These are phyloP conservation scores for Discostella stelligera DNA, from an alignment of 352 stramenopile species.

Conservation along the genomic window DNA sequence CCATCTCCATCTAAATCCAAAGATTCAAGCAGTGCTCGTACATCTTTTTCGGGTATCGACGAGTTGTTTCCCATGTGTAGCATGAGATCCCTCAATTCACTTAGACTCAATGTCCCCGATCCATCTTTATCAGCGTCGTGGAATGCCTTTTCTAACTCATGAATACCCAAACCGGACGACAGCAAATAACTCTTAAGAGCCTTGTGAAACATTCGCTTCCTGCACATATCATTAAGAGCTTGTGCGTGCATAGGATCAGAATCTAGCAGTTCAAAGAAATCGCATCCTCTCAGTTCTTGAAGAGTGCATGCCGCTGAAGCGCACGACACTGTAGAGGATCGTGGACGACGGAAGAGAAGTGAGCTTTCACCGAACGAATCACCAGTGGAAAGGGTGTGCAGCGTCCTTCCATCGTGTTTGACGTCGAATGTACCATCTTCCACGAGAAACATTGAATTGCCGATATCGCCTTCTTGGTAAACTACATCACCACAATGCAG, in stretches of 20 bases:
- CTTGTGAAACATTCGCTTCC: conserved; percentile 56
- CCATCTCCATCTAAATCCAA: conserved; percentile 33
- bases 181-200: conserved; percentile 67
- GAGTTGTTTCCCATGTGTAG: conserved; percentile 29
- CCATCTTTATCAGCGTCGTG: conserved; percentile 59
- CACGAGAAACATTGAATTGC: conserved; percentile 70
- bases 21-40: conserved; percentile 22
- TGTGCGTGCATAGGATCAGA: conserved; percentile 46
- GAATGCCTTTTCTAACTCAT: conserved; percentile 64
- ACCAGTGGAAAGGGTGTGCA: conserved; percentile 57
- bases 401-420: conserved; percentile 35
- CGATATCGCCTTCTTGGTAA: conserved; percentile 68
- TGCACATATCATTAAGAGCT: conserved; percentile 62
- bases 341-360: conserved; percentile 57
- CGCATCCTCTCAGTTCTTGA: conserved; percentile 68
- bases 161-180: conserved; percentile 31
- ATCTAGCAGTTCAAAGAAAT: conserved; percentile 67
- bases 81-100: conserved; percentile 58
- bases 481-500: conserved; percentile 68
- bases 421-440: conserved; percentile 65
- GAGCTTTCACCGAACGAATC: conserved; percentile 78
- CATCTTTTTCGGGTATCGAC: conserved; percentile 24
- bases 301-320: conserved; percentile 54
- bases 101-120: conserved; percentile 54
- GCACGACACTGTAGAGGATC: conserved; percentile 66